Percentiles rank a stretch among this genome's conserved stretches.
phyloP scores from a whole-genome alignment of 345 rosid species.

The Murraya paniculata region DNA sequence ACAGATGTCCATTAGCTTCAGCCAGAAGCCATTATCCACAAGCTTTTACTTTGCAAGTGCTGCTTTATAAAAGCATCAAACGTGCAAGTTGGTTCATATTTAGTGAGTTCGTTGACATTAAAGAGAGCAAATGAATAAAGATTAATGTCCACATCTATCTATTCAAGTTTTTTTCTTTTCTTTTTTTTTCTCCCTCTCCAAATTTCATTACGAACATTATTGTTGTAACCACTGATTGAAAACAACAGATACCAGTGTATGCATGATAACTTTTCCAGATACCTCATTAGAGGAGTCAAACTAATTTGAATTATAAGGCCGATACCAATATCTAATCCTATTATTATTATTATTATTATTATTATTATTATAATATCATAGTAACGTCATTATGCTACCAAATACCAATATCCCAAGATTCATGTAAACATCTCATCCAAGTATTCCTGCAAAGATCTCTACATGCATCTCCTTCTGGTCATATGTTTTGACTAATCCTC shows the following conservation, averaged over 20 bases:
- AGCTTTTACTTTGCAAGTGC: neutral
- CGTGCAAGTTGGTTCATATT: neutral
- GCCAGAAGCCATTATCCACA: neutral
- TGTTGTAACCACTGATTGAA: neutral
- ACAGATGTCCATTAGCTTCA: too few species aligned
- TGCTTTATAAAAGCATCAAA: neutral
- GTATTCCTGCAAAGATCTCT: neutral
- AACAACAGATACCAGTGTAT: neutral
- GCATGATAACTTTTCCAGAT: neutral
- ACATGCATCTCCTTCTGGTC: neutral
- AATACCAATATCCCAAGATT: neutral
- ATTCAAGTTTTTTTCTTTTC: neutral
- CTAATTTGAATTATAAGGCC: neutral
- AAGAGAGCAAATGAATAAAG: neutral
- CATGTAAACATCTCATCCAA: neutral
- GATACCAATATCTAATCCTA: neutral
- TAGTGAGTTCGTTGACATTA: neutral
- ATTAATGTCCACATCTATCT: neutral
- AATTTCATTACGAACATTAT: too few species aligned
- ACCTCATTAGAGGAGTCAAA: neutral
- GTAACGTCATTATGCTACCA: neutral
- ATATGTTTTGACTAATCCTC: neutral
- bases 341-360: neutral
- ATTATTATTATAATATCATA: neutral
- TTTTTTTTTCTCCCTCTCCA: too few species aligned